Base-by-base conservation (phyloP, 345 rosid species). In the Pistacia integerrima region DNA sequence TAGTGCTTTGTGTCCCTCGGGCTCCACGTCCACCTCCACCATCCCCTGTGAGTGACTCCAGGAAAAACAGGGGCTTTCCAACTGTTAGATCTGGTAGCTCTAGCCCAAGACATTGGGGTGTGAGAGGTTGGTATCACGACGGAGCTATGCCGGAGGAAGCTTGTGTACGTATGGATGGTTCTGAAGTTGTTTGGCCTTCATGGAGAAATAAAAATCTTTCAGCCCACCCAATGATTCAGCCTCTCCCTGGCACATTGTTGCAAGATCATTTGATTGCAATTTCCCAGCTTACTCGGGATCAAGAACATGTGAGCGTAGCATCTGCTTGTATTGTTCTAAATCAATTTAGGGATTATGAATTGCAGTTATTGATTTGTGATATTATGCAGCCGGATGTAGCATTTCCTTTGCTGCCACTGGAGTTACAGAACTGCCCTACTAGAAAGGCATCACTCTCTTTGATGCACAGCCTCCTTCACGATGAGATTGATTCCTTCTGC, bases 51-150 rank as follows among this genome's bases (percentile, higher is more conserved):
- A 91, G 91, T 63, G 92, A 90, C 72, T 84, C 99, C 52, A 89
- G 97, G 87, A 91, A 93, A 82, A 92, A 87, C 28, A 86, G 97
- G 65, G 98, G 99, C 55, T 89, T 93, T 81, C 94, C 99, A 44
- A 91, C 90, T 77, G 99, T 95, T 82, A 93, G 99, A 83, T 95
- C 99, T 61, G 99, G 99, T 83, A 95, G 99, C 85, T 95, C 99
- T 77, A 95, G 99, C 81, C 99, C 99, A 64, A 88, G 99, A 83
- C 93, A 95, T 68, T 95, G 99, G 99, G 90, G 98, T 80, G 78
- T 93, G 85, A 91, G 92, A 87, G 94, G 97, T 82, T 87, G 92
- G 89, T 88, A 86, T 71, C 87, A 87, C 77, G 98, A 95, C 70
- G 90, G 90, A 77, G 84, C 86, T 70, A 90, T 85, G 79, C 84